phyloP scores from a whole-genome alignment of 2,329 filamentous ascomycete species.

The Fusarium sp. region DNA sequence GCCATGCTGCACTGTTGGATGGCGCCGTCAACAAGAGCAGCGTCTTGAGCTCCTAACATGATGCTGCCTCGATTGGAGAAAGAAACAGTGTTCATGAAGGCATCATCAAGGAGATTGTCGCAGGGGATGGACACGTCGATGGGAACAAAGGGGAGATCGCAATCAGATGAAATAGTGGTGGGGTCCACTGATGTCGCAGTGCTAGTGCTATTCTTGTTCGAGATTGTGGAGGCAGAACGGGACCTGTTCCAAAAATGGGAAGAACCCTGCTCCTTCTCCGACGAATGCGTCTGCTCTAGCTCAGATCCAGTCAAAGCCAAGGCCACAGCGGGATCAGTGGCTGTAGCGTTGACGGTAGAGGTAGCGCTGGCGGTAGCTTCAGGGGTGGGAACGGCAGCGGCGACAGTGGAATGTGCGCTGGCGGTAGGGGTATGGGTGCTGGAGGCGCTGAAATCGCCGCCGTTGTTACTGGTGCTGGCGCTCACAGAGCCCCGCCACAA shows the following conservation, averaged over 20 bases:
- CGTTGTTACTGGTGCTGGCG: constrained; percentile 21
- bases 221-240: constrained; percentile 45
- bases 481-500: constrained; percentile 45
- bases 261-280: constrained; percentile 34
- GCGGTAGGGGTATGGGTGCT: constrained; percentile 34
- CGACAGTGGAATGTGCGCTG: constrained; percentile 32
- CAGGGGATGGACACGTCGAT: constrained; percentile 70
- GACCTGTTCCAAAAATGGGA: constrained; percentile 49
- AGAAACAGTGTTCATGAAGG: constrained; percentile 67
- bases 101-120: constrained; percentile 69
- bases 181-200: constrained; percentile 41
- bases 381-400: constrained; percentile 18
- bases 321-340: constrained; percentile 35
- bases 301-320: constrained; percentile 34
- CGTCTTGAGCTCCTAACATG: constrained; percentile 67
- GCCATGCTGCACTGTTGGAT: constrained; percentile 23
- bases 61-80: constrained; percentile 75
- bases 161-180: constrained; percentile 43
- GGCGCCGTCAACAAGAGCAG: constrained; percentile 41
- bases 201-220: constrained; percentile 48
- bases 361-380: constrained; percentile 36
- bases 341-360: constrained; percentile 40
- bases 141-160: constrained; percentile 60
- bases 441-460: constrained; percentile 26
- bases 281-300: constrained; percentile 35